Evolutionary conservation across 2,329 filamentous ascomycete genomes (phyloP).

Genomic region (Fusarium transvaalense): DNA sequence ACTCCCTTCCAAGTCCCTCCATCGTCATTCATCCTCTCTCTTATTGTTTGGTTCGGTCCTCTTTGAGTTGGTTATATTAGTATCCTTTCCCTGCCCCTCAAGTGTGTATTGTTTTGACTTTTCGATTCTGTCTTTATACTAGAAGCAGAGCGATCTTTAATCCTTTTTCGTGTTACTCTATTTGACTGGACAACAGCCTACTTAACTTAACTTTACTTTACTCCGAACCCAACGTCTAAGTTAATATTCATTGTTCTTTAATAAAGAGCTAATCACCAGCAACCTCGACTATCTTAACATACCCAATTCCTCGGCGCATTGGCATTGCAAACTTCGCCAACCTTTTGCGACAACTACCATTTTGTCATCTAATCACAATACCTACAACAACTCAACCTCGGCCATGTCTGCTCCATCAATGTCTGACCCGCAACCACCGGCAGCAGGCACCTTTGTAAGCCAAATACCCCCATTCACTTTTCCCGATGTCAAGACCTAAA

Average conservation of each 20-base stretch:
- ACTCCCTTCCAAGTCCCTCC: constrained; percentile 40
- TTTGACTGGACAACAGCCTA: background rate
- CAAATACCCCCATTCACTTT: background rate
- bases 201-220: constrained; percentile 1
- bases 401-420: constrained; percentile 23
- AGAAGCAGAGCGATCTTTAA: background rate
- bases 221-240: background rate
- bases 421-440: constrained; percentile 6
- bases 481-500: background rate
- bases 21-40: constrained; percentile 37
- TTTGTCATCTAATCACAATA: background rate
- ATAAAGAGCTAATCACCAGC: background rate
- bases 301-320: constrained; percentile 4
- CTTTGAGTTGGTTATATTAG: constrained; percentile 37
- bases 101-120: constrained; percentile 10
- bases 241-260: background rate
- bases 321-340: background rate
- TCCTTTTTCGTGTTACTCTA: constrained; percentile 2
- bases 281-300: background rate
- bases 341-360: background rate
- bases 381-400: background rate
- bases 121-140: background rate
- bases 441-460: constrained; percentile 38
- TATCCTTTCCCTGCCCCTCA: constrained; percentile 32
- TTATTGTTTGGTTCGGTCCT: constrained; percentile 28